phyloP scores from a whole-genome alignment of 805 yeast species.

The Sugiyamaella floridensis region DNA sequence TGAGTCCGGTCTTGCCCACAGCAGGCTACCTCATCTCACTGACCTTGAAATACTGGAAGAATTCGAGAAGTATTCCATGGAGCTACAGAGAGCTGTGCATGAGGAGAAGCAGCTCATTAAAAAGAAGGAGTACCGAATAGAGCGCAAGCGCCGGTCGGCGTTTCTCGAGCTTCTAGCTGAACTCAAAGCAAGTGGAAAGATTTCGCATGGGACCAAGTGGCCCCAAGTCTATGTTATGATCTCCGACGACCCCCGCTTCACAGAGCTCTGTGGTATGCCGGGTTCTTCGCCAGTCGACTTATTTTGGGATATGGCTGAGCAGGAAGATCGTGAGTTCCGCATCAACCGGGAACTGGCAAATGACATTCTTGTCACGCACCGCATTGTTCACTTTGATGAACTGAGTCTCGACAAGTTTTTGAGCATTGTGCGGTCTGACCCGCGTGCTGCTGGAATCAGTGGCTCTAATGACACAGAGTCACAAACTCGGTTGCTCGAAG shows the following conservation, averaged over 20 bases:
- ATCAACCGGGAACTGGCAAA: slow-evolving; percentile 56
- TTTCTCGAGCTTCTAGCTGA: slow-evolving; percentile 44
- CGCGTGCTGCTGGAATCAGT: not conserved
- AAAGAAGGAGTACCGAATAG: slow-evolving; percentile 44
- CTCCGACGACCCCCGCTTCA: slow-evolving; percentile 50
- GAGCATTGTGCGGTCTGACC: slow-evolving; percentile 19
- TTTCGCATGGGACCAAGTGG: slow-evolving; percentile 54
- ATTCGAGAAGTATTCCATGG: slow-evolving; percentile 37
- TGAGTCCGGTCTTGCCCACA: not conserved
- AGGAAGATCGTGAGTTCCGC: slow-evolving; percentile 47
- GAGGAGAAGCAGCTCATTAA: slow-evolving; percentile 25
- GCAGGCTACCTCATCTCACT: slow-evolving; percentile 37
- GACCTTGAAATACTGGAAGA: slow-evolving; percentile 54
- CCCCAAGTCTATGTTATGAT: slow-evolving; percentile 44
- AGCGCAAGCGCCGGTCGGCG: slow-evolving; percentile 58
- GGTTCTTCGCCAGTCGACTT: slow-evolving; percentile 76
- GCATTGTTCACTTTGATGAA: slow-evolving; percentile 22
- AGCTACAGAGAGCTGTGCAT: slow-evolving; percentile 27
- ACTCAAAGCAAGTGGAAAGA: slow-evolving; percentile 28
- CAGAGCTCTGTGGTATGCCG: slow-evolving; percentile 58
- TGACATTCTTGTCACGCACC: slow-evolving; percentile 39
- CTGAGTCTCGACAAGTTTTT: slow-evolving; percentile 20
- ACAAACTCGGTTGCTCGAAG: not conserved
- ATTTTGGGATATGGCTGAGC: slow-evolving; percentile 68
- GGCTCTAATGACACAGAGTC: not conserved